Base-by-base conservation (phyloP, 2,329 filamentous ascomycete genomes). In the Diaporthe caulivora region DNA sequence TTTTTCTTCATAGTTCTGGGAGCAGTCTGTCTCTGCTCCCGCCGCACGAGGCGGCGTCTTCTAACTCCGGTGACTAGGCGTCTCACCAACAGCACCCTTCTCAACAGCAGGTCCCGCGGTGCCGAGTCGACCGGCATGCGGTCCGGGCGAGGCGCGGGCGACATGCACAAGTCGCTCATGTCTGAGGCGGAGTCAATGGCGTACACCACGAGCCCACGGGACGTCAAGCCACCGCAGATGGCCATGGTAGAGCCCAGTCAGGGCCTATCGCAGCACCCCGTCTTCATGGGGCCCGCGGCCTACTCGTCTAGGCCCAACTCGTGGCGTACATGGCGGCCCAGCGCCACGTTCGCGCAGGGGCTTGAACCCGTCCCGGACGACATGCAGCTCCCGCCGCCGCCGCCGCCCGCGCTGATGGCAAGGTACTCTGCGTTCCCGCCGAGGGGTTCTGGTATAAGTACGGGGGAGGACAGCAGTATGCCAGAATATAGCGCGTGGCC, bases 1-100 rank as follows among this genome's bases (percentile, higher is more conserved):
- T 26, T 64, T 9, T 62, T 73, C 24, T 51, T 73, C 11, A n/a
- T 73, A 31, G 13, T 70, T 15, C 24, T 62, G 8, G 55, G 55
- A 21, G 65, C 34, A 24, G 44, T 73, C 13, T 73, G 64, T 37
- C 17, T 70, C 26, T 73, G 47, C 42, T 73, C 55, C 34, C 71
- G 65, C n/a, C 71, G 55, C 17, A 51, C 44, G 2, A 13, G 47
- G 29, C 55, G 34, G 17, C 72, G 62, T 17, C 55, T 72, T 2
- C 42, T 68, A 7, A 42, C 40, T 6, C 55, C 69, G 7, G 40
- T 62, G n/a, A 53, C 55, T n/a, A 51, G 55, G 29, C 57, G 24
- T n/a, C 40, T 58, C 44, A 47, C 29, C 60, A 26, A 44, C 51
- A 29, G 15, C 26, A 17, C 31, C 13, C 13, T 51, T 1, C 5